Evolutionary conservation across 1,284 basidiomycete genomes (phyloP), one percentile per base, ranked within the genome.

Genomic region (Apiotrichum montevideense): DNA sequence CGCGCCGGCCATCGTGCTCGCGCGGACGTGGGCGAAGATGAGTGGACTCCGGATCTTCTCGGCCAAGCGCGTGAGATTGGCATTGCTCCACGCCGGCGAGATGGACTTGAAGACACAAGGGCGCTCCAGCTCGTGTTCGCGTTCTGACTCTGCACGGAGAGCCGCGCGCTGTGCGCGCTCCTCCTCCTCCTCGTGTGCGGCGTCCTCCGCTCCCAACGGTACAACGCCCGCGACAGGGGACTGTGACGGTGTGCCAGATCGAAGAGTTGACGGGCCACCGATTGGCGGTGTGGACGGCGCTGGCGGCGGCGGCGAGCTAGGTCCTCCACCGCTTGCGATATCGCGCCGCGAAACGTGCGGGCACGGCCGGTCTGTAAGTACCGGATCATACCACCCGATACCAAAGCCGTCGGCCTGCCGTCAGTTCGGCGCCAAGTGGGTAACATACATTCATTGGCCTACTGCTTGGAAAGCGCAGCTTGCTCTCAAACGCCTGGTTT

Each of bases 101-200:
- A 96, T 87, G n/a, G 88, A 90, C 51, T 93, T 97, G 76, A 97
- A 98, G 59, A 98, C 89, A 75, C 95, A 97, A 8, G 94, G 94
- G 65, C 90, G 85, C 61, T 81, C 83, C 46, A 88, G 88, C 35
- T 91, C 81, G 70, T 90, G 86, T 66, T 92, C 88, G 65, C 62
- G 53, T 60, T 75, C 72, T 29, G 55, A 32, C 50, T 70, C 65
- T 32, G 69, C 59, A 51, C 64, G 59, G 39, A 56, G 55, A 33
- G 69, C 53, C 4, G 72, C 57, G 44, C 67, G 63, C 14, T 56
- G 49, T 7, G 63, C 63, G 11, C 59, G 61, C 13, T 59, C 66
- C 34, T 55, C 58, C 35, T 65, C 57, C 13, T 35, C 54, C 10
- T 51, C 55, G 6, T 56, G 52, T 21, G 54, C 55, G 15, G 44